phyloP scores from a whole-genome alignment of 495 filamentous ascomycete genomes.

The Aspergillus hancockii region DNA sequence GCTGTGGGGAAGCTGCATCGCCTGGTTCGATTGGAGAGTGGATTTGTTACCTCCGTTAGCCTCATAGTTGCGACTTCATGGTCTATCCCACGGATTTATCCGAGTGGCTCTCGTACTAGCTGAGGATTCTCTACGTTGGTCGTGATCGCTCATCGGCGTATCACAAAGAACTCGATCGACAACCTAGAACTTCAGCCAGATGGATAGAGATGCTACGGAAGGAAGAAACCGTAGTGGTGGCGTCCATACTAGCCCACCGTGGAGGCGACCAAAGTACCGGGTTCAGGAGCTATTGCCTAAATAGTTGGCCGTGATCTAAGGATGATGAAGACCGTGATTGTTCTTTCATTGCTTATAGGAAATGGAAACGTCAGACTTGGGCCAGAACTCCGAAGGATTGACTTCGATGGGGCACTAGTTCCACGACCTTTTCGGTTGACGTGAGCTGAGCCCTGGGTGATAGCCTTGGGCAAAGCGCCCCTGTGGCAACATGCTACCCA shows the following conservation, averaged over 20 bases:
- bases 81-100: not conserved
- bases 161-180: not conserved
- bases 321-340: not conserved
- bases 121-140: not conserved
- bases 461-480: too few species aligned
- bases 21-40: not conserved
- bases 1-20: not conserved
- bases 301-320: not conserved
- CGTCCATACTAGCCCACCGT: not conserved
- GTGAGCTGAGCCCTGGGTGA: too few species aligned
- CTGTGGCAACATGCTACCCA: too few species aligned
- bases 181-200: not conserved
- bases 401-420: too few species aligned
- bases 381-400: too few species aligned
- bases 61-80: not conserved
- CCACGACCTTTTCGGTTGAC: too few species aligned
- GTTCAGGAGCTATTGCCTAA: not conserved
- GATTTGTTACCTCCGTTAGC: not conserved
- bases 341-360: not conserved
- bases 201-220: not conserved
- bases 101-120: not conserved
- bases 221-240: not conserved
- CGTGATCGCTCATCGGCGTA: not conserved
- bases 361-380: not conserved
- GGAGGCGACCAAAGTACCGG: not conserved